Base-by-base conservation (phyloP, 2,329 filamentous ascomycete genomes). In the Geoglossum cookeanum region DNA sequence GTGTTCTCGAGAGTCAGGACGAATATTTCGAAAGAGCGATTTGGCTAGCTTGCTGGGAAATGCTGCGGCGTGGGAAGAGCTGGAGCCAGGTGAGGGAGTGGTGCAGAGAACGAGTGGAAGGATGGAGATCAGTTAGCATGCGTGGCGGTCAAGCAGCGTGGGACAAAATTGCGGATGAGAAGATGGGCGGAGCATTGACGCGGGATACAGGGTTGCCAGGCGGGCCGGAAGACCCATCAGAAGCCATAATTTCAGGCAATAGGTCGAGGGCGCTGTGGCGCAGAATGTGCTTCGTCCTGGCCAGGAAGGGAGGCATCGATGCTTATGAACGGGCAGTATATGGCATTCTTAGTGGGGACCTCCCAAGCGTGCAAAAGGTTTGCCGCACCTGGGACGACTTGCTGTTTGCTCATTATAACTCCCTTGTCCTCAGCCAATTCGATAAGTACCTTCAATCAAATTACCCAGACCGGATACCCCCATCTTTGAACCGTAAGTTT, bases 31-130 rank as follows among this genome's bases (percentile, higher is more conserved):
- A 98, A 71, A 80, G 84, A 56, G 85, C 89, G 2, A 86, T 94
- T 52, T 97, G 92, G 90, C 77, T 90, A 60, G 85, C 87, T n/a
- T 92, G 87, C 70, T 97, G 89, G 73, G 88, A 95, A 68, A 86
- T 95, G 74, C 75, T 98, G 56, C 82, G 91, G 54, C 81, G 89
- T 51, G 92, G 92, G n/a, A 83, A 81, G 62, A 80, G 76, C 60
- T 80, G 85, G 71, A 71, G 78, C 7, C 79, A 85, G 42, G 85
- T 97, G 61, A 79, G 81, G 57, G 85, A 90, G 54, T 96, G 89
- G 87, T 94, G 89, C 64, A 74, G 84, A 52, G 85, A 91, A 64
- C 79, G 86, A 59, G 87, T 87, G 8, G 90, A 97, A 70, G 79
- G 83, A 60, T 98, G 91, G 91, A 82, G 91, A 60, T 88, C 88